Percentiles rank a stretch among this genome's conserved stretches.
Evolutionary conservation across 441 rosid species (phyloP).

Genomic region (Eutrema salsugineum): DNA sequence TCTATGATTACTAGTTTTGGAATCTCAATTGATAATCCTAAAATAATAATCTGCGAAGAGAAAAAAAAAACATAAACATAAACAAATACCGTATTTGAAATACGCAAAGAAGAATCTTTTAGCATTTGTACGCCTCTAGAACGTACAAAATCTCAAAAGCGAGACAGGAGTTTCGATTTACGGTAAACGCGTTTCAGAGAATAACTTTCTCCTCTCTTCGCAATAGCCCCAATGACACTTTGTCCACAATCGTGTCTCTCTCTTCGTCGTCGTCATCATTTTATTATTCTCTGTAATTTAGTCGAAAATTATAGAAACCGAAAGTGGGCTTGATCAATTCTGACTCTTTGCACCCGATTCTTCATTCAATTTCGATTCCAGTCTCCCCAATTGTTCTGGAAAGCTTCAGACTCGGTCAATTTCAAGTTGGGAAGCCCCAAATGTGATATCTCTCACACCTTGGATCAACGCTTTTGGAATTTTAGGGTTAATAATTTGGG

Average conservation of each 20-base stretch:
- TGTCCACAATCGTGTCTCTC: conserved; percentile 14
- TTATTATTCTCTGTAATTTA: conserved; percentile 11
- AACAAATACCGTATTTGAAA: too few relatives aligned
- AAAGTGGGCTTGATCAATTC: conserved; percentile 14
- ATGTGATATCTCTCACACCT: conserved; percentile 17
- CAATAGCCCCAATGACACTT: conserved; percentile 25
- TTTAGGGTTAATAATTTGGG: too few relatives aligned
- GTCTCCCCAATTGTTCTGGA: background rate
- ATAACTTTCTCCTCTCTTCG: conserved; percentile 3
- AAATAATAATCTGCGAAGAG: background rate
- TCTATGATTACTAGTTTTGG: conserved; percentile 22
- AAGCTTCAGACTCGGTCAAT: background rate
- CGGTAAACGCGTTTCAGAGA: conserved; percentile 30
- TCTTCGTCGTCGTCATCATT: conserved; percentile 22
- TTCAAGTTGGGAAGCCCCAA: conserved; percentile 6
- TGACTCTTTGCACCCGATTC: background rate
- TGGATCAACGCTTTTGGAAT: background rate
- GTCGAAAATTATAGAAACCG: background rate
- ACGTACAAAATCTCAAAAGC: conserved; percentile 18
- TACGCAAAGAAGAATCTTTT: background rate
- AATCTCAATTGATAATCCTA: background rate
- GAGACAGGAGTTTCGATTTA: background rate
- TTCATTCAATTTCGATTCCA: background rate
- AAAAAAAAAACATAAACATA: background rate
- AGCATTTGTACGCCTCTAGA: conserved; percentile 4